A percentile compares a stretch with the other conserved stretches of the same genome.
These are phyloP conservation scores for Fallopia convolvulus DNA, from an alignment of 148 eudicot genomes.

Conservation along the genomic window DNA sequence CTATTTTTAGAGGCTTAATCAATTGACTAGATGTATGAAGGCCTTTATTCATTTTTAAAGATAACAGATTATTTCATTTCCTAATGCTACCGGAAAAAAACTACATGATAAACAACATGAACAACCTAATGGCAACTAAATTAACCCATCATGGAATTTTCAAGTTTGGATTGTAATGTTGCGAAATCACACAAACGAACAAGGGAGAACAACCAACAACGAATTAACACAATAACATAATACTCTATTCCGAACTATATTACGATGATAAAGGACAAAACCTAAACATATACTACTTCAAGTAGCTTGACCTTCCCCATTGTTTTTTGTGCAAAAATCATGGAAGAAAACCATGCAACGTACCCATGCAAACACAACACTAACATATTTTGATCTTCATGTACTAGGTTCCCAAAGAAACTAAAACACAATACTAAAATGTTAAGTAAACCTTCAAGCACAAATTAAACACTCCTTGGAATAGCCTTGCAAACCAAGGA, in stretches of 20 bases:
- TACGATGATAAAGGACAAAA: too few species aligned
- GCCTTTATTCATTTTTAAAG: too few species aligned
- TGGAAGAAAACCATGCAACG: not conserved
- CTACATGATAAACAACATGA: not conserved
- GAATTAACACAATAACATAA: not conserved
- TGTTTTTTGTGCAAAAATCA: not conserved
- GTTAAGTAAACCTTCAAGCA: not conserved
- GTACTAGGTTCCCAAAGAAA: not conserved
- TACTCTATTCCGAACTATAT: too few species aligned
- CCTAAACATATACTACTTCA: not conserved
- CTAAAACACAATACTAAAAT: not conserved
- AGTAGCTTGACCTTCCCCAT: not conserved
- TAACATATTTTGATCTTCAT: not conserved
- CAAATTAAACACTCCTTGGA: conserved; percentile 30
- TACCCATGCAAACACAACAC: not conserved
- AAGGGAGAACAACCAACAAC: not conserved
- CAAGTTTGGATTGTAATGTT: not conserved
- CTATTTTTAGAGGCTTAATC: too few species aligned
- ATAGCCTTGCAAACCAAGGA: conserved; percentile 72
- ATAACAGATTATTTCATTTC: too few species aligned
- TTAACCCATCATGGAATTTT: not conserved
- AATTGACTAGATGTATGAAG: too few species aligned
- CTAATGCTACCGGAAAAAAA: too few species aligned
- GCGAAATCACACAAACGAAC: not conserved
- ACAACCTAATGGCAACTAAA: not conserved